Base-by-base conservation (phyloP, 2,329 filamentous ascomycete genomes). In the Pseudodiploospora longispora region DNA sequence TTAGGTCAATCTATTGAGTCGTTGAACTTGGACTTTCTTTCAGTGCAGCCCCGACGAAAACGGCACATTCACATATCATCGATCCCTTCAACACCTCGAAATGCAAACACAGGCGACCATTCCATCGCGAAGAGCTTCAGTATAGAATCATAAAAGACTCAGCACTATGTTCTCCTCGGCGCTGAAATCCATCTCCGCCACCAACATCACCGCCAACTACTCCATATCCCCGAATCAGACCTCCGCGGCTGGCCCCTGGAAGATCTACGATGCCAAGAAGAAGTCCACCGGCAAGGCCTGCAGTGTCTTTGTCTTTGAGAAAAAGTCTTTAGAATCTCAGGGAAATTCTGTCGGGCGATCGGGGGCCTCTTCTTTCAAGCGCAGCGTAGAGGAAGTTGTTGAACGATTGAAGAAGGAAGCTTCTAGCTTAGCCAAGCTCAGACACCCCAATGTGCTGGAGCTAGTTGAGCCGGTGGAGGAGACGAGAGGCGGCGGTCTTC, bases 261-360 rank as follows among this genome's bases (percentile, higher is more conserved):
- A 89, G 70, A 93, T 98, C 58, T 91, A 91, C 74, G 90, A 96
- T 69, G 90, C 87, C 47, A 97, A 95, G 72, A 94, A 94, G 70
- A 97, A 96, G 68, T 88, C 85, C 30, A 95, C 89, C 0, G 87
- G 87, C 53, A 95, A 93, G 63, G 66, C 83, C 6, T 93, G 84
- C 44, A 96, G 90, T 10, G 82, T 97, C 53, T 98, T 97, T 58
- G 82, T 97, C 52, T 96, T 97, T 62, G 93, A 98, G 53, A 83
- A 82, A 61, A 95, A 94, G 67, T 79, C 80, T 1, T 71, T 98
- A 43, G 90, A 96, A 46, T 70, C 79, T 7, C 63, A 68, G 46
- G 60, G 59, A 41, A 61, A 47, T 52, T 61, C 64, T 1, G 47
- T 67, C n/a, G 65, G 66, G 33, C 62, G 66, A 12, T 65, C 65